A percentile compares a stretch with the other conserved stretches of the same genome.
Evolutionary conservation across 805 yeast species (phyloP).

Genomic region (Starmerella floricola): DNA sequence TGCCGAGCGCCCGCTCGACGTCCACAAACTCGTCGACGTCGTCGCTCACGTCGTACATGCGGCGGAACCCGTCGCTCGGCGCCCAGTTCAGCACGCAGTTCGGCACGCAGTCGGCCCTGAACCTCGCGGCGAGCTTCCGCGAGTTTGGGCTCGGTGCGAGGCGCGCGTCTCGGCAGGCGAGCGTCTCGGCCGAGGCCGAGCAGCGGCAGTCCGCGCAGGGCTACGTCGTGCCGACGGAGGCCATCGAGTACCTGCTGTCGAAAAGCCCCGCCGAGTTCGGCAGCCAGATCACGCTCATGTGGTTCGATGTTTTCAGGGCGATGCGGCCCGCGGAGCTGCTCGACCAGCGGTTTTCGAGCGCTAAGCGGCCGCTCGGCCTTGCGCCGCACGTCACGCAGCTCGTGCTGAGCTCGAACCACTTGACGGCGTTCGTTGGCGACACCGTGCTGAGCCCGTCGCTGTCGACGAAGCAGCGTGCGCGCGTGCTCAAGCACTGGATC

Average conservation of each 20-base stretch:
- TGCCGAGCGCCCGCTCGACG: not conserved
- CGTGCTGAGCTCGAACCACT: conserved; percentile 26
- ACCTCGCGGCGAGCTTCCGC: conserved; percentile 14
- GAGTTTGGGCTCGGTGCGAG: conserved; percentile 13
- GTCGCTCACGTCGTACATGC: not conserved
- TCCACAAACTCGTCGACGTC: not conserved
- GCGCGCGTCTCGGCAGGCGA: conserved; percentile 11
- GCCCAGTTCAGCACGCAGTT: conserved; percentile 3
- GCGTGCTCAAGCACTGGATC: conserved; percentile 30
- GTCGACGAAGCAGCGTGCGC: conserved; percentile 25
- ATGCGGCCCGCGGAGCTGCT: conserved; percentile 27
- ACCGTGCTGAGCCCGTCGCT: conserved; percentile 26
- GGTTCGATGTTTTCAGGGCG: conserved; percentile 24
- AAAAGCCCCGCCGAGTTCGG: conserved; percentile 25
- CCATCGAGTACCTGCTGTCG: conserved; percentile 5
- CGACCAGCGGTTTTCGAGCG: conserved; percentile 27
- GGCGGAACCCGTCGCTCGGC: conserved; percentile 3
- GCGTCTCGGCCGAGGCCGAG: not conserved
- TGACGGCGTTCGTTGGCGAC: conserved; percentile 30
- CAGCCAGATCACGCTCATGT: conserved; percentile 28
- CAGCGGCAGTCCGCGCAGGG: not conserved
- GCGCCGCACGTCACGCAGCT: conserved; percentile 28
- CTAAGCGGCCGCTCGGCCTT: conserved; percentile 25
- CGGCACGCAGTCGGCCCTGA: conserved; percentile 7
- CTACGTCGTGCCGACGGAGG: conserved; percentile 1